These are phyloP conservation scores for Botrytis hyacinthi DNA, from an alignment of 2,329 filamentous ascomycete species.

Conservation along the genomic window DNA sequence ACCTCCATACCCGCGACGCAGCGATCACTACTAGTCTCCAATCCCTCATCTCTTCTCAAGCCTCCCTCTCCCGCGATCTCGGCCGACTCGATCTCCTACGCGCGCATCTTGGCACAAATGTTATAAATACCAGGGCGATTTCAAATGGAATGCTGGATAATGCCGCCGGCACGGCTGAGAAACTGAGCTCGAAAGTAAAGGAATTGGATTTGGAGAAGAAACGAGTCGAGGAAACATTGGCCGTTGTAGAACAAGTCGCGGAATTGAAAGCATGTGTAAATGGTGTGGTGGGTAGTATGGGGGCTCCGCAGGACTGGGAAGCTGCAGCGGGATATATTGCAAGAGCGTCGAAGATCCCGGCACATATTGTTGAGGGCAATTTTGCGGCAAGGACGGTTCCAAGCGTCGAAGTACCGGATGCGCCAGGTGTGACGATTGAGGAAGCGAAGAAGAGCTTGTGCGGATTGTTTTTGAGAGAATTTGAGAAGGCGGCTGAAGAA, in stretches of 20 bases:
- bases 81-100: conserved; percentile 84
- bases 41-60: conserved; percentile 75
- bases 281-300: conserved; percentile 94
- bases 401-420: conserved; percentile 90
- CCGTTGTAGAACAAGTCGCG: conserved; percentile 91
- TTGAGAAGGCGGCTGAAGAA: conserved; percentile 84
- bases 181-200: conserved; percentile 83
- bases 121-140: conserved; percentile 76
- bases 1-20: conserved; percentile 74
- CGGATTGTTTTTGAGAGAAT: conserved; percentile 86
- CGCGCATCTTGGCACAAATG: conserved; percentile 83
- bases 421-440: conserved; percentile 82
- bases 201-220: conserved; percentile 87
- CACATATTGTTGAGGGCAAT: conserved; percentile 73
- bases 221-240: conserved; percentile 83
- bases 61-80: conserved; percentile 82
- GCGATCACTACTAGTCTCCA: conserved; percentile 72
- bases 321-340: conserved; percentile 87
- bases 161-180: conserved; percentile 79
- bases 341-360: conserved; percentile 76
- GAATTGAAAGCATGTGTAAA: conserved; percentile 96
- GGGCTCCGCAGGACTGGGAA: conserved; percentile 97
- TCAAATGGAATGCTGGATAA: conserved; percentile 88
- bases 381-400: conserved; percentile 94
- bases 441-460: conserved; percentile 87